phyloP scores from a whole-genome alignment of 306 rosid species.

The Urtica urens region DNA sequence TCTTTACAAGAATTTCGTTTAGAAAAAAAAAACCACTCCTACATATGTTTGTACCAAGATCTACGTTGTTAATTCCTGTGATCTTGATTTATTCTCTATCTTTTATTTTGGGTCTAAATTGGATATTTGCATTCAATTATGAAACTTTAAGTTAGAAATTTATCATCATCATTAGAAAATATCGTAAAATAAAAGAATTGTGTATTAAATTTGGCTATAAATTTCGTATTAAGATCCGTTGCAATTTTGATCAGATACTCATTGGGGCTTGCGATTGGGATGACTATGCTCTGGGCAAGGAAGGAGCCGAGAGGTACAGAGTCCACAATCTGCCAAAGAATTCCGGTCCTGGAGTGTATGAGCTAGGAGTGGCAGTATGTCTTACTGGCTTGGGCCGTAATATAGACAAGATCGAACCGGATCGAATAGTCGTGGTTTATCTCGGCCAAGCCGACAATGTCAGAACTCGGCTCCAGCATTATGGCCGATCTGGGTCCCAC shows the following conservation, averaged over 20 bases:
- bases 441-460: slow-evolving; percentile 72
- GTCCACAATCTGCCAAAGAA: slow-evolving; percentile 48
- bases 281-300: slow-evolving; percentile 49
- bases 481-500: slow-evolving; percentile 73
- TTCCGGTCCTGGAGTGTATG: slow-evolving; percentile 61
- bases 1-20: too few species aligned
- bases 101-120: too few species aligned
- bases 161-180: too few species aligned
- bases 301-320: slow-evolving; percentile 59
- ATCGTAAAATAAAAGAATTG: too few species aligned
- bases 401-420: slow-evolving; percentile 31
- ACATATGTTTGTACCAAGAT: too few species aligned
- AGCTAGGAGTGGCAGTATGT: slow-evolving; percentile 49
- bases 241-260: slow-evolving; percentile 48
- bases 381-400: slow-evolving; percentile 35
- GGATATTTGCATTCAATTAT: too few species aligned
- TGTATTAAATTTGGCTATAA: too few species aligned
- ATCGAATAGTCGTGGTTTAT: slow-evolving; percentile 41
- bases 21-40: too few species aligned
- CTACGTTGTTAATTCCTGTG: not conserved
- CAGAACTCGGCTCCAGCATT: slow-evolving; percentile 51
- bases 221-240: too few species aligned
- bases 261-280: slow-evolving; percentile 82
- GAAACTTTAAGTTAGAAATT: too few species aligned
- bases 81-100: too few species aligned